Evolutionary conservation across 2,329 filamentous ascomycete species (phyloP).

Genomic region (Trichoderma gracile): DNA sequence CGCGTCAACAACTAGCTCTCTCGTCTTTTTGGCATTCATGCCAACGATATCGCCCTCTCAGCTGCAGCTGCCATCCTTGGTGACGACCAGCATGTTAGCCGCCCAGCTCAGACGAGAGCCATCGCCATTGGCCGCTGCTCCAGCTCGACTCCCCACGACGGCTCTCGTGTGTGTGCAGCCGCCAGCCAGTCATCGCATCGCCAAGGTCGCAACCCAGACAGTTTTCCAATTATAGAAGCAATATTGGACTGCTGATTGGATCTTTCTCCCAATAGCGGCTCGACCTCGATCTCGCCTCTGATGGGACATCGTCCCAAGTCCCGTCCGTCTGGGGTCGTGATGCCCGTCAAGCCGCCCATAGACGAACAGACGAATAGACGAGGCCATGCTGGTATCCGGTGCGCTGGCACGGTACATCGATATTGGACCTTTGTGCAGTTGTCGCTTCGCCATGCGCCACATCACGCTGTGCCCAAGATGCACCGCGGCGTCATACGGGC

Average conservation of each 20-base stretch:
- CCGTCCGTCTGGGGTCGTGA: slow-evolving; percentile 30
- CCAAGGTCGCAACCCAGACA: slow-evolving; percentile 6
- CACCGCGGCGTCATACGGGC: slow-evolving; percentile 26
- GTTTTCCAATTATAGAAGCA: slow-evolving; percentile 41
- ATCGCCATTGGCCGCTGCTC: slow-evolving; percentile 30
- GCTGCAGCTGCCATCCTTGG: slow-evolving; percentile 11
- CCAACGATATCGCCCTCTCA: not conserved
- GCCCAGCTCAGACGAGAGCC: slow-evolving; percentile 18
- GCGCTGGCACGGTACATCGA: slow-evolving; percentile 1
- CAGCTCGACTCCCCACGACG: slow-evolving; percentile 28
- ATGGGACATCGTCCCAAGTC: slow-evolving; percentile 29
- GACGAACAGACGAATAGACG: not conserved
- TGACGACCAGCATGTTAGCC: slow-evolving; percentile 24
- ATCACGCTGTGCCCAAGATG: slow-evolving; percentile 18
- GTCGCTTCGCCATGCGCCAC: slow-evolving; percentile 9
- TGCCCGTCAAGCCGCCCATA: slow-evolving; percentile 24
- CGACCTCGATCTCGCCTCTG: slow-evolving; percentile 30
- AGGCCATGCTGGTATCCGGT: not conserved
- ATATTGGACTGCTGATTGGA: slow-evolving; percentile 38
- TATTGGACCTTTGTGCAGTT: not conserved
- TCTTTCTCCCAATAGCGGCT: slow-evolving; percentile 27
- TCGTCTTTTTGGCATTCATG: not conserved
- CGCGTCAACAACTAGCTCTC: not conserved
- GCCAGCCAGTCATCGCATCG: slow-evolving; percentile 39
- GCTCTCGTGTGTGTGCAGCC: slow-evolving; percentile 40